A percentile compares a stretch with the other conserved stretches of the same genome.
Conservation (phyloP, 305 asterid species). For the Solanum hybrid region DNA sequence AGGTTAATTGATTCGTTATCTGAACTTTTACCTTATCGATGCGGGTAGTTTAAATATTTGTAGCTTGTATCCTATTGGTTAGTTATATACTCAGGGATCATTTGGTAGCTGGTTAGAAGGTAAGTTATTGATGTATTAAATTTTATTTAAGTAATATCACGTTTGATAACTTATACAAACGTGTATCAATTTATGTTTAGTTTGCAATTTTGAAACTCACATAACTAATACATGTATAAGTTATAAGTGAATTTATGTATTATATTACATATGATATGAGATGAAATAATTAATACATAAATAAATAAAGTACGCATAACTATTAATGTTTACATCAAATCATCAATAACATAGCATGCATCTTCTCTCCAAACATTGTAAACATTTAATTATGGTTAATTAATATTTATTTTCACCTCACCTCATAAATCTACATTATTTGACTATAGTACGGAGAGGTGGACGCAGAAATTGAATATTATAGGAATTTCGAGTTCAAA, state of each 20-base stretch:
- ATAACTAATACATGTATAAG: not conserved
- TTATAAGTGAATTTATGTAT: not conserved
- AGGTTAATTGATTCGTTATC: not conserved
- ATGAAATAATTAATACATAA: not conserved
- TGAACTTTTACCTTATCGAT: not conserved
- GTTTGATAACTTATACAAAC: not conserved
- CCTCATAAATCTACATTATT: not conserved
- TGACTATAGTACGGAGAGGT: not conserved
- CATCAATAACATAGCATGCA: not conserved
- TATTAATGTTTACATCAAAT: not conserved
- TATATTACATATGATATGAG: not conserved
- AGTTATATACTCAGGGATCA: not conserved
- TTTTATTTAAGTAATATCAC: not conserved
- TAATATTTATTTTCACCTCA: not conserved
- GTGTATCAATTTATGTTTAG: too few relatives aligned
- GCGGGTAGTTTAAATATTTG: not conserved
- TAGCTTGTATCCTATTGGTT: not conserved
- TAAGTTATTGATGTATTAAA: not conserved
- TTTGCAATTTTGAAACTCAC: fast-evolving
- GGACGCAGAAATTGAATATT: not conserved
- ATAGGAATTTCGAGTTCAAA: not conserved
- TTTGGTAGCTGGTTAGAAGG: not conserved
- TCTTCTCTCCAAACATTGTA: not conserved
- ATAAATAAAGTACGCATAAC: not conserved
- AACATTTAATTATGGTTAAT: not conserved